Evolutionary conservation across 441 rosid genomes (phyloP).

Genomic region (Gossypium trilobum): DNA sequence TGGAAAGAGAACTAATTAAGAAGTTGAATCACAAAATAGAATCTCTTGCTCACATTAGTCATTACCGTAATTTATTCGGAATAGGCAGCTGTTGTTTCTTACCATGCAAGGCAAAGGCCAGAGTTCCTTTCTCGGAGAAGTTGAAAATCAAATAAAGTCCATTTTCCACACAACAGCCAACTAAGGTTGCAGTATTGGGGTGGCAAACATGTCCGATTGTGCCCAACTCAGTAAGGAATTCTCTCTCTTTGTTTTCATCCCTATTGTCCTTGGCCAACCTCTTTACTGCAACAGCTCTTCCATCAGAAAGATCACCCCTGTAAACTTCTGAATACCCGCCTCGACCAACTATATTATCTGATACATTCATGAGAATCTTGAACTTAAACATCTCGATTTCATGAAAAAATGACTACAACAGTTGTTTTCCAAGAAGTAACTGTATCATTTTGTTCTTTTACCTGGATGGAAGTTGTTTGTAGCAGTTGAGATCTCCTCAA

Average conservation of each 20-base stretch:
- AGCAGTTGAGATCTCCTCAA: slow-evolving; percentile 60
- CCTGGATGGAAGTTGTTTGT: slow-evolving; percentile 66
- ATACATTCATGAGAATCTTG: not conserved
- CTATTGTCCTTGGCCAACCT: slow-evolving; percentile 66
- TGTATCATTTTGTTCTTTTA: slow-evolving; percentile 9
- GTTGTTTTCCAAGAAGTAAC: not conserved
- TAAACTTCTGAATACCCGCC: slow-evolving; percentile 92
- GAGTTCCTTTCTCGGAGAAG: slow-evolving; percentile 71
- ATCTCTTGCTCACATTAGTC: not conserved
- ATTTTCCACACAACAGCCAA: slow-evolving; percentile 78
- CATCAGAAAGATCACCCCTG: slow-evolving; percentile 66
- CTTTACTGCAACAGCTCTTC: slow-evolving; percentile 69
- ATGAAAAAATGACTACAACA: not conserved
- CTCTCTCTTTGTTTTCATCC: slow-evolving; percentile 69
- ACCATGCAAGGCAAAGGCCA: slow-evolving; percentile 74
- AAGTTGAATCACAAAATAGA: not conserved
- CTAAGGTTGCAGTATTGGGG: slow-evolving; percentile 68
- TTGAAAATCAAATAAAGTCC: slow-evolving; percentile 72
- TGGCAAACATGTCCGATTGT: slow-evolving; percentile 70
- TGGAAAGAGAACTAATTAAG: not conserved
- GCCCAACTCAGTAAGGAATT: slow-evolving; percentile 76
- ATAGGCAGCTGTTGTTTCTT: slow-evolving; percentile 12
- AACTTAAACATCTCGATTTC: not conserved
- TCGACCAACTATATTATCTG: slow-evolving; percentile 65
- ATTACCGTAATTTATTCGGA: not conserved